phyloP scores from a whole-genome alignment of 805 yeast species.

The Kodamaea kakaduensis region DNA sequence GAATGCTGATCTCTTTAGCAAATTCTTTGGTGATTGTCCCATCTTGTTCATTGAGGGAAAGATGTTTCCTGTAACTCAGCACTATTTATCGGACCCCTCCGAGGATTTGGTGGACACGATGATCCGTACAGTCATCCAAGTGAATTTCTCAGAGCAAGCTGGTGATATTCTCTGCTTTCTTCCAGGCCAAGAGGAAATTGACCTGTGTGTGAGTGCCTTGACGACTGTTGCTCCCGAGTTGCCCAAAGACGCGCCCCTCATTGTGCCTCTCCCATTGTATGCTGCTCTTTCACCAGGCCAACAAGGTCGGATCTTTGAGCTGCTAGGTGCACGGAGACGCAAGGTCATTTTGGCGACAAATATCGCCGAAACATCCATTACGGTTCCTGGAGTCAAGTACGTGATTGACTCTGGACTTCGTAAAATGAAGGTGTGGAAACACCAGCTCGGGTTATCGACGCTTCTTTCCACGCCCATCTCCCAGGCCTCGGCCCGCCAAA shows the following conservation, averaged over 20 bases:
- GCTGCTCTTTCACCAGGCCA: constrained; percentile 88
- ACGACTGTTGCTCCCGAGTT: constrained; percentile 58
- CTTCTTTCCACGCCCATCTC: constrained; percentile 89
- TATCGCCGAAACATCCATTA: constrained; percentile 96
- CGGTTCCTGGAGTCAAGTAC: constrained; percentile 90
- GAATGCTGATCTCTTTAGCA: constrained; percentile 82
- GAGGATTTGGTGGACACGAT: constrained; percentile 84
- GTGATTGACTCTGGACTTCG: constrained; percentile 91
- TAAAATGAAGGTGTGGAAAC: constrained; percentile 93
- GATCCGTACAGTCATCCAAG: constrained; percentile 69
- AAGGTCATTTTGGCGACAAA: constrained; percentile 91
- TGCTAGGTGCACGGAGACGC: constrained; percentile 60
- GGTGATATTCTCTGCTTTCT: constrained; percentile 93
- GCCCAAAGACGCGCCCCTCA: constrained; percentile 69
- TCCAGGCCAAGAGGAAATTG: constrained; percentile 98
- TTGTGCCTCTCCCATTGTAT: constrained; percentile 80
- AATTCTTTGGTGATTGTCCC: constrained; percentile 76
- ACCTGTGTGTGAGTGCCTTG: constrained; percentile 66
- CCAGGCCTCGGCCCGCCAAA: constrained; percentile 88
- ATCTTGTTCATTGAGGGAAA: constrained; percentile 86
- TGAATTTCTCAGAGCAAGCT: constrained; percentile 71
- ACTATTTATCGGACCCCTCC: constrained; percentile 57
- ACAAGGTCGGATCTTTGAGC: constrained; percentile 76
- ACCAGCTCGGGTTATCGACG: constrained; percentile 88
- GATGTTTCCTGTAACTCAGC: constrained; percentile 75